Percentiles rank a stretch among this genome's conserved stretches.
Evolutionary conservation across 148 eudicot genomes (phyloP).

Genomic region (Fagopyrum tataricum): DNA sequence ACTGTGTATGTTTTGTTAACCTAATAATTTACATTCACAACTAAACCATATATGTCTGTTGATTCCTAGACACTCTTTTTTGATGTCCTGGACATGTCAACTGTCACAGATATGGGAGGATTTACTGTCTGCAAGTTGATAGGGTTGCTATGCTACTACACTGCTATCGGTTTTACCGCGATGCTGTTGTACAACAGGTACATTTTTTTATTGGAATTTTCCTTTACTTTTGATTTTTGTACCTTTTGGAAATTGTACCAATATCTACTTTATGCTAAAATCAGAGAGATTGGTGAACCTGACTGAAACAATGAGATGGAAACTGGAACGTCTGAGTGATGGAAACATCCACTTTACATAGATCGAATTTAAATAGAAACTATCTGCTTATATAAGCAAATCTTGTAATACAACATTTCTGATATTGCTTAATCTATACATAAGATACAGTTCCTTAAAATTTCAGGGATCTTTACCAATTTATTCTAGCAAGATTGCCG

Average conservation of each 20-base stretch:
- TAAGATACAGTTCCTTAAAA: background rate
- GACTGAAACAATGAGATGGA: background rate
- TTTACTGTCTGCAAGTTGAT: constrained; percentile 97
- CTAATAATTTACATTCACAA: background rate
- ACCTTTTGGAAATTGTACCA: background rate
- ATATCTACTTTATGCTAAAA: background rate
- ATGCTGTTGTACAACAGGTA: constrained; percentile 98
- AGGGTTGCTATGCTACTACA: constrained; percentile 89
- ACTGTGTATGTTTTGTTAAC: constrained; percentile 70
- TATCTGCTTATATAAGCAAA: background rate
- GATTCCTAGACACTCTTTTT: background rate
- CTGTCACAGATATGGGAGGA: constrained; percentile 84
- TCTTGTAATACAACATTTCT: background rate
- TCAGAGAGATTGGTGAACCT: background rate
- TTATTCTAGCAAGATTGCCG: constrained; percentile 77
- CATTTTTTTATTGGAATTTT: background rate
- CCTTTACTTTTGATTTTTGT: background rate
- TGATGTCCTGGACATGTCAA: constrained; percentile 2
- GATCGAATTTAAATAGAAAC: background rate
- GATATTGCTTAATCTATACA: constrained; percentile 1
- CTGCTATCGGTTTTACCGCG: constrained; percentile 86
- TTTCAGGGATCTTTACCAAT: constrained; percentile 90
- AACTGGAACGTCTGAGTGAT: too few relatives aligned
- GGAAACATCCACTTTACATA: background rate
- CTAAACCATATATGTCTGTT: background rate